Percentiles rank a stretch among this genome's conserved stretches.
These are phyloP conservation scores for Hirsutella thompsonii DNA, from an alignment of 2,329 filamentous ascomycete species.

Conservation along the genomic window DNA sequence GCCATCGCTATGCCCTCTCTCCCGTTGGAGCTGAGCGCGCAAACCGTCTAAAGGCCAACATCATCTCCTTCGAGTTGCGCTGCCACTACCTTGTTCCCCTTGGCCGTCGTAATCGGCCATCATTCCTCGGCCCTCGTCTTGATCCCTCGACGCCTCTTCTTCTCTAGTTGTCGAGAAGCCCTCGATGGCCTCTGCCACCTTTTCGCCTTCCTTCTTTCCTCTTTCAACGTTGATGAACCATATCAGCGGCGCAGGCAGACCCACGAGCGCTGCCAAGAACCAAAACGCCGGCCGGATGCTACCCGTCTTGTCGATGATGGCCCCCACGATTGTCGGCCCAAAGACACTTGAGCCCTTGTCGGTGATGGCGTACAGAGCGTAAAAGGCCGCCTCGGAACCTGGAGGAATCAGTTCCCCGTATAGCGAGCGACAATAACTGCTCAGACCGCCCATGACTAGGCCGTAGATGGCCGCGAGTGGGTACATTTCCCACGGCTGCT, in stretches of 20 bases:
- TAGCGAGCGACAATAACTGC: conserved; percentile 80
- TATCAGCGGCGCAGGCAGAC: conserved; percentile 72
- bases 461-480: conserved; percentile 83
- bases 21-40: neutral
- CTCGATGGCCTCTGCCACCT: conserved; percentile 47
- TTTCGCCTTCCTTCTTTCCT: conserved; percentile 55
- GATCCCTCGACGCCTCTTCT: conserved; percentile 3
- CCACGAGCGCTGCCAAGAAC: conserved; percentile 79
- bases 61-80: neutral
- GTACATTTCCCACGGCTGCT: conserved; percentile 95
- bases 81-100: neutral
- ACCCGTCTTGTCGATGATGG: conserved; percentile 74
- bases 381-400: conserved; percentile 91
- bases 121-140: conserved; percentile 7
- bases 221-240: conserved; percentile 75
- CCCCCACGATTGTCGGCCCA: conserved; percentile 84
- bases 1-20: conserved; percentile 3
- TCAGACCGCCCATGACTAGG: conserved; percentile 84
- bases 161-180: conserved; percentile 26
- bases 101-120: conserved; percentile 7
- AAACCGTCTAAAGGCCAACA: neutral
- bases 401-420: conserved; percentile 91
- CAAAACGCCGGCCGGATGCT: conserved; percentile 81
- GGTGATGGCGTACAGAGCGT: conserved; percentile 91
- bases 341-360: conserved; percentile 94